Percentiles rank a stretch among this genome's conserved stretches.
Evolutionary conservation across 2,329 filamentous ascomycete genomes (phyloP).

Genomic region (Falciphora oryzae): DNA sequence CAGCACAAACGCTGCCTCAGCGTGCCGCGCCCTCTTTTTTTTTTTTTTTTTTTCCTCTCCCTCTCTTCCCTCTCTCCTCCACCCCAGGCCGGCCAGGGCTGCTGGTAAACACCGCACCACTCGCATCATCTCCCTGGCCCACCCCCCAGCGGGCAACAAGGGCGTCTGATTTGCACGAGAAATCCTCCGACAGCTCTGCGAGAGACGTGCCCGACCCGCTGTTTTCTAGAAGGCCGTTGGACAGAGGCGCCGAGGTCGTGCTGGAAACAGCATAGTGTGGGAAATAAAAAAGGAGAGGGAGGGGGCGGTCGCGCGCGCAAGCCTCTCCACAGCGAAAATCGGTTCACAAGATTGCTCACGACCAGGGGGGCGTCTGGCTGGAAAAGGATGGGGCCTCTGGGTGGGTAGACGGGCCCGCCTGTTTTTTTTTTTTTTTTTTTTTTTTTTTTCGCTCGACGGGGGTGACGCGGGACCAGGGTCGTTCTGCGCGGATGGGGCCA

Average conservation of each 20-base stretch:
- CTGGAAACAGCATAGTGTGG: constrained; percentile 33
- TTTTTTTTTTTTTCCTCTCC: background rate
- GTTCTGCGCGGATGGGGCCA: background rate
- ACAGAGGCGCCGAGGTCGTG: constrained; percentile 32
- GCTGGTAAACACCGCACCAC: background rate
- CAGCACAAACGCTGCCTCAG: background rate
- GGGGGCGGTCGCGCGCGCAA: background rate
- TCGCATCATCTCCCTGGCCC: constrained; percentile 9
- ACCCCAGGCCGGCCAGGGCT: background rate
- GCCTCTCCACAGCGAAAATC: constrained; percentile 5
- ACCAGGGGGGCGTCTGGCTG: background rate
- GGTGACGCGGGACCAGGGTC: background rate
- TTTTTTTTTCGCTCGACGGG: background rate
- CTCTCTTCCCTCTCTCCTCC: too few relatives aligned
- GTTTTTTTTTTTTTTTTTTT: too few relatives aligned
- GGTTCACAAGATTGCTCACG: constrained; percentile 12
- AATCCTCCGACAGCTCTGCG: constrained; percentile 38
- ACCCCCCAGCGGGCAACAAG: constrained; percentile 22
- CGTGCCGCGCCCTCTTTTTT: background rate
- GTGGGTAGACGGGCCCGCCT: too few relatives aligned
- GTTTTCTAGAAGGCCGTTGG: constrained; percentile 43
- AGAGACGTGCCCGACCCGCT: constrained; percentile 36
- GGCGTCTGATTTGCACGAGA: constrained; percentile 35
- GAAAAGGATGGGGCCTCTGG: too few relatives aligned
- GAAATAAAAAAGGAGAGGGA: constrained; percentile 22